Conservation (phyloP, 192 early-diverging fungal genomes). For the Coemansia guatemalensis region DNA sequence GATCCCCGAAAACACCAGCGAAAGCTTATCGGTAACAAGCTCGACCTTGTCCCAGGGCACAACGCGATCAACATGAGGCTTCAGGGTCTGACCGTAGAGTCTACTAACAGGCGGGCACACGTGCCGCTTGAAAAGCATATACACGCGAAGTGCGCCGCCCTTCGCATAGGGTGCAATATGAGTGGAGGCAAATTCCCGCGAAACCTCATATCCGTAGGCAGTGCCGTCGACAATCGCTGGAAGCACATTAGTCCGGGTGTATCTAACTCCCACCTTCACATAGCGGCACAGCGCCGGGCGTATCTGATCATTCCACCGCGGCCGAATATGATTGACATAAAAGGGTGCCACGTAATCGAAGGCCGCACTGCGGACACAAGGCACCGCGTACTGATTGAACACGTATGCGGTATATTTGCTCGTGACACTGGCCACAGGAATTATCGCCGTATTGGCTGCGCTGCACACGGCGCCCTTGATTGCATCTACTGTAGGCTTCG, state of each 20-base stretch:
- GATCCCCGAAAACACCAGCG: not conserved
- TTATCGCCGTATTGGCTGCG: constrained; percentile 9
- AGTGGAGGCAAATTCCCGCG: constrained; percentile 23
- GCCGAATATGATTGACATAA: constrained; percentile 32
- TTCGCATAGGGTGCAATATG: constrained; percentile 39
- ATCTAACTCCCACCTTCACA: constrained; percentile 23
- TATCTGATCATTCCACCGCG: constrained; percentile 45
- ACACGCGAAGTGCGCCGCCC: constrained; percentile 16
- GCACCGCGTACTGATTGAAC: constrained; percentile 27
- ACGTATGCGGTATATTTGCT: not conserved
- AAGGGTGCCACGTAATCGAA: constrained; percentile 39
- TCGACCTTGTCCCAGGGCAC: constrained; percentile 51
- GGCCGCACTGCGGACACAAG: constrained; percentile 20
- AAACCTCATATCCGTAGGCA: not conserved
- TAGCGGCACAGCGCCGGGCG: constrained; percentile 34
- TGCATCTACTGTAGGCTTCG: constrained; percentile 29
- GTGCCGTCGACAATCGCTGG: constrained; percentile 39
- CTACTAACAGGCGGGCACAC: constrained; percentile 29
- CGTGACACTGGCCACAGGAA: constrained; percentile 11
- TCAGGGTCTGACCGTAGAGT: constrained; percentile 26
- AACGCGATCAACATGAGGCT: constrained; percentile 42
- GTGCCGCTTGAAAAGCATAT: constrained; percentile 18
- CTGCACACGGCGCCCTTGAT: constrained; percentile 6
- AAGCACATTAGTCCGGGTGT: constrained; percentile 31
- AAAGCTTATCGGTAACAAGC: not conserved